Evolutionary conservation across 345 rosid genomes (phyloP).

Genomic region (Eucalyptus dawsonii): DNA sequence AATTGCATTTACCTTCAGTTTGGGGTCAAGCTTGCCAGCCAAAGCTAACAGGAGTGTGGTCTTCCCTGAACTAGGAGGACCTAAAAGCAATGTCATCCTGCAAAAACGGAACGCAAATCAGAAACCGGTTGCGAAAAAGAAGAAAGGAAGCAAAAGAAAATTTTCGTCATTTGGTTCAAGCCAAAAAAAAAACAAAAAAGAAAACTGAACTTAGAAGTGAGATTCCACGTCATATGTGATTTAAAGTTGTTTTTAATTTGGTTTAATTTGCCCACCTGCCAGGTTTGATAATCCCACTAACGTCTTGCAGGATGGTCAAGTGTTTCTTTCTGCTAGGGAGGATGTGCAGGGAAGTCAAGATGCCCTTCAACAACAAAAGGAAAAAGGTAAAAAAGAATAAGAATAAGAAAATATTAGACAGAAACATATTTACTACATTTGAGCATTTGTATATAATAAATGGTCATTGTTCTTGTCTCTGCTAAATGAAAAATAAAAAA

Average conservation of each 20-base stretch:
- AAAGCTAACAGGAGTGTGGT: slow-evolving; percentile 52
- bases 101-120: neutral
- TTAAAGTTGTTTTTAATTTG: neutral
- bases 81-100: slow-evolving; percentile 41
- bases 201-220: neutral
- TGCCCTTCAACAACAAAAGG: neutral
- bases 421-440: neutral
- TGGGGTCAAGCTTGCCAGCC: slow-evolving; percentile 10
- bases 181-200: neutral
- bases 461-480: neutral
- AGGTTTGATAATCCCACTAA: slow-evolving; percentile 54
- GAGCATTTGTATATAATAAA: neutral
- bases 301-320: slow-evolving; percentile 18
- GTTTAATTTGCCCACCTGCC: slow-evolving; percentile 6
- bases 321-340: slow-evolving; percentile 18
- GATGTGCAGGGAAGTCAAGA: neutral
- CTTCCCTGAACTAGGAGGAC: slow-evolving; percentile 90
- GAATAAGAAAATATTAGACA: neutral
- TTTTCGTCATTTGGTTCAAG: neutral
- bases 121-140: neutral
- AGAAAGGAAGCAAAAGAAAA: neutral
- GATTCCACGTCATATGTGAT: neutral
- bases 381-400: neutral
- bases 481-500: neutral
- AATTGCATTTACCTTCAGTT: neutral